Evolutionary conservation across 1,284 basidiomycete species (phyloP).

Genomic region (Lignosus rhinocerotis): DNA sequence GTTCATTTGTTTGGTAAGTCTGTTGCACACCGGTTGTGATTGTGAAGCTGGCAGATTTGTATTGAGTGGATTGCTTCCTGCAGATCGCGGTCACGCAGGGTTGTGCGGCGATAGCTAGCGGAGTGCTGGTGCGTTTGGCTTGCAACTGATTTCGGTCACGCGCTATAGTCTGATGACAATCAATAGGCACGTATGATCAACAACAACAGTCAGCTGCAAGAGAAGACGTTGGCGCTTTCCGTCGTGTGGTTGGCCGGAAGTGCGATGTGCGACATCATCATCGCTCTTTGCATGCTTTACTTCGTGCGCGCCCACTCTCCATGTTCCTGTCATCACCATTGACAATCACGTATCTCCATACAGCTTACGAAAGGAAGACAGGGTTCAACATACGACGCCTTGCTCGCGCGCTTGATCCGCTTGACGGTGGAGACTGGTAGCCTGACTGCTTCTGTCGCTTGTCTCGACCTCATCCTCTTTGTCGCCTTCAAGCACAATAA

Average conservation of each 20-base stretch:
- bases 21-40: too few species aligned
- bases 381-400: not conserved
- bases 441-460: constrained; percentile 12
- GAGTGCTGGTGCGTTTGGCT: constrained; percentile 1
- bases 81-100: constrained; percentile 14
- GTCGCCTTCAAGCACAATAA: constrained; percentile 13
- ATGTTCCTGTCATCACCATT: not conserved
- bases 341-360: not conserved
- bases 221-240: not conserved
- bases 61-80: not conserved
- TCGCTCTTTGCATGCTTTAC: constrained; percentile 18
- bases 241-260: constrained; percentile 13
- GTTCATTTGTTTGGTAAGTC: constrained; percentile 10
- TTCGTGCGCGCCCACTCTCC: constrained; percentile 2
- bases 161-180: not conserved
- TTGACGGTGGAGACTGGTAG: constrained; percentile 14
- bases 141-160: not conserved
- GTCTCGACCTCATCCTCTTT: constrained; percentile 14
- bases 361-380: constrained; percentile 1
- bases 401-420: constrained; percentile 10
- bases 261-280: constrained; percentile 13
- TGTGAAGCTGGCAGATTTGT: not conserved
- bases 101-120: constrained; percentile 6
- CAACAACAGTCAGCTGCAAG: not conserved
- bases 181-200: not conserved